Base-by-base conservation (phyloP, 495 filamentous ascomycete genomes). In the Tuber melanosporum region DNA sequence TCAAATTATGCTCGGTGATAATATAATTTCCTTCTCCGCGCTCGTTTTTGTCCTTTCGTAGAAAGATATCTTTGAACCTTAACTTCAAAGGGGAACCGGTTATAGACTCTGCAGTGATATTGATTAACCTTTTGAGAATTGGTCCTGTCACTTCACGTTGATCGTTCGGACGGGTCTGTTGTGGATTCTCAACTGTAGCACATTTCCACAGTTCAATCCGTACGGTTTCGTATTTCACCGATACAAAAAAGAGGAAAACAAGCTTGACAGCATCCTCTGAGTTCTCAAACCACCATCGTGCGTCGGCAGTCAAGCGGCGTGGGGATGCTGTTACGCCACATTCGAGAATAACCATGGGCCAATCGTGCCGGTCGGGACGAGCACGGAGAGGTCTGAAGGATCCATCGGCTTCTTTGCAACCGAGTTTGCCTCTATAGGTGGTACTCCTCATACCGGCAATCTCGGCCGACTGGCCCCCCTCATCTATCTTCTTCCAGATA, bases 61-160 rank as follows among this genome's bases (percentile, higher is more conserved):
- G 52, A 74, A 76, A 76, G 22, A 74, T 57, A 45, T 76, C 45
- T n/a, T 74, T 3, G 32, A 75, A 75, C 26, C 15, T 19, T 22
- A 75, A n/a, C 42, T 72, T 41, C 15, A 73, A 74, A 8, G 44
- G 74, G 32, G 17, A 14, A 52, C 39, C 70, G n/a, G 74, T 57
- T n/a, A 62, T 20, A 10, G 73, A 44, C 5, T 74, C 45, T 22
- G 43, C 26, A 17, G 66, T 74, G 22, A 74, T 66, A 9, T 26
- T 47, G 22, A 74, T 62, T n/a, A 36, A 39, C 39, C 3, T 20
- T 15, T 44, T 14, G 47, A 45, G 39, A 39, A 39, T 57, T 22
- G 71, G 46, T 22, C 20, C 47, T 0, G 47, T 52, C 1, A 52
- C 2, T 22, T 22, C 6, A 8, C 2, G 20, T n/a, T 9, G 4